phyloP scores from a whole-genome alignment of 176 grass and related monocot species.

The Tillandsia fasciculata region DNA sequence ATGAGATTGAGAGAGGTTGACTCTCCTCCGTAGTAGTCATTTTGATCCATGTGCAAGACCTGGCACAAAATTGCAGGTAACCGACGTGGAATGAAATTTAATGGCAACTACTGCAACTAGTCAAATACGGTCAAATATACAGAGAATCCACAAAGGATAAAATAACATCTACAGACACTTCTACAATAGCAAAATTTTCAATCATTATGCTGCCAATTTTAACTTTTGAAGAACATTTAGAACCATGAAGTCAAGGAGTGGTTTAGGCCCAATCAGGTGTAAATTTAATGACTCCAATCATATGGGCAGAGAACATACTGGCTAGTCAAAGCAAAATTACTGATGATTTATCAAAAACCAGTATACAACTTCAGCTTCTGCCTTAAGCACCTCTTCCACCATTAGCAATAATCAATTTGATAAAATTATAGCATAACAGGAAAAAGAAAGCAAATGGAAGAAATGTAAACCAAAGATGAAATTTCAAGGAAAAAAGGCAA shows the following conservation, averaged over 20 bases:
- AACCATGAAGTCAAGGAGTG: too few relatives aligned
- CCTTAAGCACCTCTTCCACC: too few relatives aligned
- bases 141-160: neutral
- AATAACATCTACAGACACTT: neutral
- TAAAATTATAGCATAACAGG: neutral
- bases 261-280: too few relatives aligned
- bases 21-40: constrained; percentile 22
- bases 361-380: too few relatives aligned
- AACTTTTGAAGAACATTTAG: too few relatives aligned
- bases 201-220: too few relatives aligned
- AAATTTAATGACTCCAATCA: too few relatives aligned
- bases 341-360: too few relatives aligned
- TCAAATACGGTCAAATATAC: neutral
- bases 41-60: constrained; percentile 27
- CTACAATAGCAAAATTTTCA: too few relatives aligned
- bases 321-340: too few relatives aligned
- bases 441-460: neutral
- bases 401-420: neutral
- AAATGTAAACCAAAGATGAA: neutral
- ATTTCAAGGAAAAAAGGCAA: too few relatives aligned
- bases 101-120: neutral
- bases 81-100: neutral
- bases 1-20: constrained; percentile 23
- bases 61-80: neutral
- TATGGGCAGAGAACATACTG: too few relatives aligned